Percentiles rank a stretch among this genome's conserved stretches.
Evolutionary conservation across 164 flowering plant genomes (phyloP).

Genomic region (Vitis amurensis): DNA sequence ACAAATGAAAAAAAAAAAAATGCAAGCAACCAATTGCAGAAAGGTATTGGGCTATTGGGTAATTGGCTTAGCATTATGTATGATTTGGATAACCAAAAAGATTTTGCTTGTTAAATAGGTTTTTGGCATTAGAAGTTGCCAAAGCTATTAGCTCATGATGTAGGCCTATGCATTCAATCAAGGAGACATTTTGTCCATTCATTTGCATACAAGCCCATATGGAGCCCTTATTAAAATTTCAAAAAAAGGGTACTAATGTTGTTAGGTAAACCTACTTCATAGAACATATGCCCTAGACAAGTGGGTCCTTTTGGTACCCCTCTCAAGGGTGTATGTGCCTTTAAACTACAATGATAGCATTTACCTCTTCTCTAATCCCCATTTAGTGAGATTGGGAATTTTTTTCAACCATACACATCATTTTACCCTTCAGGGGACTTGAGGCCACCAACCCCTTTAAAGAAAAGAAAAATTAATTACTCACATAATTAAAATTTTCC

Average conservation of each 20-base stretch:
- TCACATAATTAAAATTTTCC: no score
- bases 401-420: not conserved
- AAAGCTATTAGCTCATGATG: constrained; percentile 11
- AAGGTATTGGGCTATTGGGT: no score
- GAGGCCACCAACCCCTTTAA: constrained; percentile 4
- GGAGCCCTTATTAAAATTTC: constrained; percentile 7
- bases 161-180: constrained; percentile 30
- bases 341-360: constrained; percentile 13
- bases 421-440: not conserved
- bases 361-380: constrained; percentile 12
- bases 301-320: constrained; percentile 22
- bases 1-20: no score
- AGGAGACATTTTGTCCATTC: constrained; percentile 37
- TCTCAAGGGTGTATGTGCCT: constrained; percentile 16
- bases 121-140: constrained; percentile 3
- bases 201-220: constrained; percentile 11
- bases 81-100: not conserved
- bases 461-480: not conserved
- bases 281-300: constrained; percentile 24
- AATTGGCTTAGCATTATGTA: no score
- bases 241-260: constrained; percentile 5
- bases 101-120: not conserved
- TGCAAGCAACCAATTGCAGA: no score
- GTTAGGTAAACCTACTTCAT: constrained; percentile 44
- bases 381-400: not conserved